Percentiles rank a stretch among this genome's conserved stretches.
Evolutionary conservation across 345 rosid species (phyloP).

Genomic region (rapeseed (Brassica napus)): Da-Ae NC_063435.1:25495501-25496000

Average conservation of each 20-base stretch:
- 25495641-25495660: conserved; percentile 90
- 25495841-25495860: conserved; percentile 63
- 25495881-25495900: conserved; percentile 60
- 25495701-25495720: conserved; percentile 94
- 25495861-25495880: conserved; percentile 58
- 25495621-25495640: conserved; percentile 82
- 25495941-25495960: conserved; percentile 57
- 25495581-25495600: conserved; percentile 78
- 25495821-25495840: conserved; percentile 95
- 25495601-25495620: conserved; percentile 78
- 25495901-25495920: conserved; percentile 58
- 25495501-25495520: conserved; percentile 93
- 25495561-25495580: conserved; percentile 89
- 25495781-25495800: conserved; percentile 72
- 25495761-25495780: conserved; percentile 86
- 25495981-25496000: conserved; percentile 65
- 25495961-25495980: conserved; percentile 68
- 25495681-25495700: conserved; percentile 97
- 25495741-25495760: conserved; percentile 89
- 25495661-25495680: conserved; percentile 90
- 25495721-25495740: conserved; percentile 68
- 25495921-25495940: conserved; percentile 69
- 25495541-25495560: conserved; percentile 86
- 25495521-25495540: conserved; percentile 85
- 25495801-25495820: conserved; percentile 95